A percentile compares a stretch with the other conserved stretches of the same genome.
These are phyloP conservation scores for Jacaranda mimosifolia DNA, from an alignment of 257 asterid species.

Conservation along the genomic window DNA sequence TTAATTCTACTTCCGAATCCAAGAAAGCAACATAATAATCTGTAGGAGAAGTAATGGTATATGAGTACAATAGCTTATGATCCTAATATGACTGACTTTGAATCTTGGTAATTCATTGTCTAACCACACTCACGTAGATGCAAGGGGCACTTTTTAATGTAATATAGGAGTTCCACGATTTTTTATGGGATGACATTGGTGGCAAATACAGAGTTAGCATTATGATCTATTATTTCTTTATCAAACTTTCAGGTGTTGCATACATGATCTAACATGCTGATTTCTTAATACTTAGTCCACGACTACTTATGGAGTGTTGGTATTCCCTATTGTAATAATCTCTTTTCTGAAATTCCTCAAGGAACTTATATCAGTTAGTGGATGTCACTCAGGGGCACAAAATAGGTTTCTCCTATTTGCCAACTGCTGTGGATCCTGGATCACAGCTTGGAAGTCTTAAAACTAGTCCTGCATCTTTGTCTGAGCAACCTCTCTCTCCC, in stretches of 20 bases:
- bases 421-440: conserved; percentile 17
- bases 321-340: not conserved
- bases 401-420: conserved; percentile 28
- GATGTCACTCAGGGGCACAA: conserved; percentile 33
- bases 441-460: conserved; percentile 24
- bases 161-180: not conserved
- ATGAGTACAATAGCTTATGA: not conserved
- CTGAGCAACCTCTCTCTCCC: not conserved
- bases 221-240: not conserved
- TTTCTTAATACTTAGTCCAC: not conserved
- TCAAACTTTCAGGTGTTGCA: not conserved
- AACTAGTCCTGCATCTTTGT: conserved; percentile 4
- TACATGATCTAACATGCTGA: not conserved
- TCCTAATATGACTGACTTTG: not conserved
- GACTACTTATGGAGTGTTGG: not conserved
- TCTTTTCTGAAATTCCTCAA: not conserved
- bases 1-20: not conserved
- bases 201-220: not conserved
- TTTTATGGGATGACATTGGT: not conserved
- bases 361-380: not conserved
- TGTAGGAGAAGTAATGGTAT: not conserved
- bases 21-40: not conserved
- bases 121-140: not conserved
- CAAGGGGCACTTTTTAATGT: not conserved
- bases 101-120: not conserved